Conservation (phyloP, 257 asterid species). For the Plantago ovata region DNA sequence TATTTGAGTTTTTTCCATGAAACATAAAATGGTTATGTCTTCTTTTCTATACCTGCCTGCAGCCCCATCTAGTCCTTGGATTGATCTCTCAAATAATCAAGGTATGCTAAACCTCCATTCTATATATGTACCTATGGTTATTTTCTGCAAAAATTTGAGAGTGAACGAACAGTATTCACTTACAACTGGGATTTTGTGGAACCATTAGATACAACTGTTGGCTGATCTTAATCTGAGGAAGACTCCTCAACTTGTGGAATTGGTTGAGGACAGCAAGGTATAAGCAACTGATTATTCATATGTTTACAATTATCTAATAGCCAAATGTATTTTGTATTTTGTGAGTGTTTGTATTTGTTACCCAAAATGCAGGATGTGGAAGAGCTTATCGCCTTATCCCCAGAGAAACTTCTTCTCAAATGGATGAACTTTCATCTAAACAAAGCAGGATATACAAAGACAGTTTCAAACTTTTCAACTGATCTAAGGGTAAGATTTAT, state of each 20-base stretch:
- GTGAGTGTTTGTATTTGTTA: neutral
- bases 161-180: conserved; percentile 1
- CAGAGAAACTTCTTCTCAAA: conserved; percentile 80
- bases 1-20: conserved; percentile 2
- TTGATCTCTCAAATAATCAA: conserved; percentile 91
- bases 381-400: conserved; percentile 73
- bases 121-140: neutral
- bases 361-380: conserved; percentile 62
- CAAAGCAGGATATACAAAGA: conserved; percentile 68
- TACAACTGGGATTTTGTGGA: conserved; percentile 12
- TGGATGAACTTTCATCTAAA: conserved; percentile 97
- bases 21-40: conserved; percentile 3
- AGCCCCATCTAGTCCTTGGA: conserved; percentile 94
- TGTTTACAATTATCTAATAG: conserved; percentile 1
- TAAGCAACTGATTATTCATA: conserved; percentile 15
- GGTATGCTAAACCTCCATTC: conserved; percentile 35
- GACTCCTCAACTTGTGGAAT: conserved; percentile 88
- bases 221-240: conserved; percentile 90
- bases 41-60: conserved; percentile 16
- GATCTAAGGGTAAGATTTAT: conserved; percentile 88
- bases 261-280: conserved; percentile 91
- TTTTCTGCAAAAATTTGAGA: conserved; percentile 5
- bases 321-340: neutral
- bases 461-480: conserved; percentile 80
- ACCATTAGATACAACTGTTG: conserved; percentile 76